Conservation (phyloP, 331 rosid genomes). For the Malus hybrid region DNA sequence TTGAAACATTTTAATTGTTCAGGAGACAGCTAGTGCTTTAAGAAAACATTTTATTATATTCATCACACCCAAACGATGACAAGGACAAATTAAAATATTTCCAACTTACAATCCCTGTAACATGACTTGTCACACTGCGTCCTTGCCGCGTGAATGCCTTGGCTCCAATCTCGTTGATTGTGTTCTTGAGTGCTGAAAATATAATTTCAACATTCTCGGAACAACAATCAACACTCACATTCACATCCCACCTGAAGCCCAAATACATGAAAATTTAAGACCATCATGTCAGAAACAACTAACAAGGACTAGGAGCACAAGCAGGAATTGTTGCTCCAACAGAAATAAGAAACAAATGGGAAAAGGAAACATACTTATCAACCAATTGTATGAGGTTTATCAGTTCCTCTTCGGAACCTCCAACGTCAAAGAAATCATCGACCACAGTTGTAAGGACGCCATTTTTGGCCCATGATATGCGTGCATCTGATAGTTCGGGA, state of each 20-base stretch:
- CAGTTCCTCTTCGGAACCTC: slow-evolving; percentile 63
- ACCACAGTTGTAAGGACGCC: slow-evolving; percentile 27
- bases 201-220: slow-evolving; percentile 67
- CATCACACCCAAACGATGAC: neutral
- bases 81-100: slow-evolving; percentile 11
- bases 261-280: neutral
- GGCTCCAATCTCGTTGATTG: slow-evolving; percentile 59
- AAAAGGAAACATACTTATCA: slow-evolving; percentile 45
- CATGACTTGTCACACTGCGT: slow-evolving; percentile 35
- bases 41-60: neutral
- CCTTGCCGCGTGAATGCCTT: slow-evolving; percentile 52
- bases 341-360: neutral
- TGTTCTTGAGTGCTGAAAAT: slow-evolving; percentile 50
- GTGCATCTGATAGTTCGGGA: slow-evolving; percentile 8
- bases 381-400: slow-evolving; percentile 55
- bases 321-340: neutral
- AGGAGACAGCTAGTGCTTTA: neutral
- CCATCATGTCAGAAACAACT: neutral
- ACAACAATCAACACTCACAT: slow-evolving; percentile 37
- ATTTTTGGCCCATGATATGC: slow-evolving; percentile 74
- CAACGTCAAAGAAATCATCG: slow-evolving; percentile 77
- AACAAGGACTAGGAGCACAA: too few species aligned
- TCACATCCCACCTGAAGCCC: slow-evolving; percentile 73
- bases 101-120: slow-evolving; percentile 54
- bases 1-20: neutral